A percentile compares a stretch with the other conserved stretches of the same genome.
These are phyloP conservation scores for Cladophialophora carrionii DNA, from an alignment of 2,329 filamentous ascomycete genomes.

Conservation along the genomic window DNA sequence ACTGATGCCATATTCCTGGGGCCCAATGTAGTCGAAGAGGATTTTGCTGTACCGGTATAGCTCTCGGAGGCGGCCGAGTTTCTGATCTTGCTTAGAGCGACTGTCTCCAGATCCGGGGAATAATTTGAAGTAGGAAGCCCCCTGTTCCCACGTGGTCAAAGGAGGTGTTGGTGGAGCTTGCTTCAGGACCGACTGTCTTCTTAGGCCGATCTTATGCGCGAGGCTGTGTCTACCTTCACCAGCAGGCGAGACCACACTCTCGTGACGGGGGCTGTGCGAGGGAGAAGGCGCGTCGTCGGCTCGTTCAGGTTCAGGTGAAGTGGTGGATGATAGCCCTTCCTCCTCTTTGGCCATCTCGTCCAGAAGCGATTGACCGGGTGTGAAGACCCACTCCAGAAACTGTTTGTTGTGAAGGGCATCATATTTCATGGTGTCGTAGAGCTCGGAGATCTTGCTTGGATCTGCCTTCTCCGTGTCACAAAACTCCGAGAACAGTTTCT, in stretches of 20 bases:
- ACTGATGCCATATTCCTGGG: slow-evolving; percentile 96
- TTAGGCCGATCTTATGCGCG: slow-evolving; percentile 52
- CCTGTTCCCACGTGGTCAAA: slow-evolving; percentile 64
- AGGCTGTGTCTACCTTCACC: slow-evolving; percentile 42
- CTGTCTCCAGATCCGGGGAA: slow-evolving; percentile 75
- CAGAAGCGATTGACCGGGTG: slow-evolving; percentile 67
- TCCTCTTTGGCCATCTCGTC: slow-evolving; percentile 39
- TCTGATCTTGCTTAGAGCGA: slow-evolving; percentile 78
- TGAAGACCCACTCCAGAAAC: slow-evolving; percentile 97
- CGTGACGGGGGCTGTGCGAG: slow-evolving; percentile 24
- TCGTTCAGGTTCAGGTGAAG: slow-evolving; percentile 30
- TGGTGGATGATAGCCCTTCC: slow-evolving; percentile 31
- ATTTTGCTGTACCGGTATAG: slow-evolving; percentile 93
- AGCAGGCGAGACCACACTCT: slow-evolving; percentile 25
- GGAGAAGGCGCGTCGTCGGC: slow-evolving; percentile 25
- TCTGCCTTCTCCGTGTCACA: slow-evolving; percentile 97
- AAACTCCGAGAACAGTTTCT: slow-evolving; percentile 96
- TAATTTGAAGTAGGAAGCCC: slow-evolving; percentile 79
- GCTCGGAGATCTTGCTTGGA: slow-evolving; percentile 95
- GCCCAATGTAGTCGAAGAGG: slow-evolving; percentile 96
- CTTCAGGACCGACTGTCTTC: slow-evolving; percentile 56
- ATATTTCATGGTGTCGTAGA: slow-evolving; percentile 99
- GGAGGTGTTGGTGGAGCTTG: slow-evolving; percentile 48
- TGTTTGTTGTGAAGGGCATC: slow-evolving; percentile 95
- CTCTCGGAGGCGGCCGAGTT: slow-evolving; percentile 86